These are phyloP conservation scores for Aureobasidium musti DNA, from an alignment of 2,329 filamentous ascomycete species.

Conservation along the genomic window DNA sequence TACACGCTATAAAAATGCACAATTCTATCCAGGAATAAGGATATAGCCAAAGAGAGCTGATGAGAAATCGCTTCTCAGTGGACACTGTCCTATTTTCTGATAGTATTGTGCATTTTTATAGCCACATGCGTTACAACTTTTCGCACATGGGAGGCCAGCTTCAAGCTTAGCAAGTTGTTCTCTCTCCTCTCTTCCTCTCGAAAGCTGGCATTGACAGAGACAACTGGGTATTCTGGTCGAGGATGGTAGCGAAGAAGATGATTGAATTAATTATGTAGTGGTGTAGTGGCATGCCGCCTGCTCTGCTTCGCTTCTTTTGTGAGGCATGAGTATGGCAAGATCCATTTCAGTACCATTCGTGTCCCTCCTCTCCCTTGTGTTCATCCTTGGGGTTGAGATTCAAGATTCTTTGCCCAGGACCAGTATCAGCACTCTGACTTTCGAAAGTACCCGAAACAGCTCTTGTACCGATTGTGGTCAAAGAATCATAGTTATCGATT, in stretches of 20 bases:
- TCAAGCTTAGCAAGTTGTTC: too few species aligned
- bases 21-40: too few species aligned
- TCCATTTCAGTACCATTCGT: constrained; percentile 58
- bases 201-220: too few species aligned
- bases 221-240: too few species aligned
- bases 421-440: constrained; percentile 53
- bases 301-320: background rate
- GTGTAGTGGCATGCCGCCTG: background rate
- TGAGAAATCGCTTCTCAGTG: too few species aligned
- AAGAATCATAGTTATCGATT: constrained; percentile 55
- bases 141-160: too few species aligned
- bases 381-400: constrained; percentile 60
- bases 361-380: constrained; percentile 57
- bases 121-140: too few species aligned
- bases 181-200: too few species aligned
- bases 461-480: constrained; percentile 55
- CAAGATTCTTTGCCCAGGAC: constrained; percentile 59
- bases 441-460: constrained; percentile 63
- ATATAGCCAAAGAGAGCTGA: too few species aligned
- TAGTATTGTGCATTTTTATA: too few species aligned
- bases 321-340: background rate
- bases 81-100: too few species aligned
- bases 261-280: constrained; percentile 6
- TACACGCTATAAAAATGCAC: too few species aligned
- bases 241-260: background rate